phyloP scores from a whole-genome alignment of 257 asterid species.

The Solanum clarkiae region DNA sequence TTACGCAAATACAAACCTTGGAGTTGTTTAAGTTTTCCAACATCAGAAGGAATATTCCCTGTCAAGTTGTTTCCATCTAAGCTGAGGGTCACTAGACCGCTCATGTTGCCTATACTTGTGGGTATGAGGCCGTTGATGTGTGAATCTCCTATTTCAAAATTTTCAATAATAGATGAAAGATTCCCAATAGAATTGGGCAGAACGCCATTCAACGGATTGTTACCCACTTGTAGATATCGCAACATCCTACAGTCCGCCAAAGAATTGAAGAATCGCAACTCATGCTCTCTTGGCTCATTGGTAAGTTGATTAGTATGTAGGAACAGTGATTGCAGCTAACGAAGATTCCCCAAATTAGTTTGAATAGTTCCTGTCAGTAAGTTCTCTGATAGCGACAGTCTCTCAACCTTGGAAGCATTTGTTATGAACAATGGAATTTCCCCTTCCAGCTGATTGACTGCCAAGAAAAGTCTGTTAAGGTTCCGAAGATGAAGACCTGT shows the following conservation, averaged over 20 bases:
- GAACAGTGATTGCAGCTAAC: neutral
- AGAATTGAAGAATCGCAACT: constrained; percentile 14
- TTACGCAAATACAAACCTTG: constrained; percentile 4
- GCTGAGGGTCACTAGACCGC: constrained; percentile 2
- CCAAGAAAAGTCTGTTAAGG: constrained; percentile 5
- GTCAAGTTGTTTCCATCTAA: constrained; percentile 6
- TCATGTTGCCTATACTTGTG: constrained; percentile 15
- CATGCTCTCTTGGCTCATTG: neutral
- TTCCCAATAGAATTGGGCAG: constrained; percentile 21
- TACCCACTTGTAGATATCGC: constrained; percentile 1
- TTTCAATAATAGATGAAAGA: constrained; percentile 12
- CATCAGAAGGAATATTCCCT: constrained; percentile 17
- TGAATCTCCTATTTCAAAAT: neutral
- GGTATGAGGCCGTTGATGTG: constrained; percentile 18
- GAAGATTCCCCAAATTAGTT: constrained; percentile 14
- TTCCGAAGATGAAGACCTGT: constrained; percentile 13
- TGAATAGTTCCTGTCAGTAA: constrained; percentile 15
- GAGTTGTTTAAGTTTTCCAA: constrained; percentile 11
- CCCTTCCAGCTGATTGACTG: neutral
- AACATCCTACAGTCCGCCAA: constrained; percentile 15
- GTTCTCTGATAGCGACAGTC: constrained; percentile 3
- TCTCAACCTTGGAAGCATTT: constrained; percentile 3
- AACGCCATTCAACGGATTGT: constrained; percentile 10
- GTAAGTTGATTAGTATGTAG: constrained; percentile 9
- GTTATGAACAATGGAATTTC: too few species aligned